These are phyloP conservation scores for Sesbania bispinosa DNA, from an alignment of 306 rosid species.

Conservation along the genomic window DNA sequence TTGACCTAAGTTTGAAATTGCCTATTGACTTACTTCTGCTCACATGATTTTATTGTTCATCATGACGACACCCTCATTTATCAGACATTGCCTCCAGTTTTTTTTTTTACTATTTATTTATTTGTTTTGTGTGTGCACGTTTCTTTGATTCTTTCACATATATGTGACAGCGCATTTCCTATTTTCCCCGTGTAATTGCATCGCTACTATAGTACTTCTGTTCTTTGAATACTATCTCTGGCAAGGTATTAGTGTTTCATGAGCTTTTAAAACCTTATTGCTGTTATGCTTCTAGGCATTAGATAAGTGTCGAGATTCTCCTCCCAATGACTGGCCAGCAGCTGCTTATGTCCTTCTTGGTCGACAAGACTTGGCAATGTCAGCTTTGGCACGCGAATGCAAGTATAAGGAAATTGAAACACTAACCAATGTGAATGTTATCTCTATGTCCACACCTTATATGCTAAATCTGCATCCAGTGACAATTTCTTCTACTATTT, in stretches of 20 bases:
- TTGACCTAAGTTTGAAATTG: background rate
- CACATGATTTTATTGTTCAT: background rate
- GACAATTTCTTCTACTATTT: slow-evolving; percentile 82
- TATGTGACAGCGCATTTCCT: background rate
- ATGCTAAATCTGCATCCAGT: slow-evolving; percentile 95
- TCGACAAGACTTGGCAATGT: slow-evolving; percentile 96
- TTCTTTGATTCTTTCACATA: background rate
- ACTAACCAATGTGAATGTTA: slow-evolving; percentile 79
- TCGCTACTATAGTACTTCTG: background rate
- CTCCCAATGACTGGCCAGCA: slow-evolving; percentile 95
- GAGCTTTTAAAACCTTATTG: slow-evolving; percentile 8
- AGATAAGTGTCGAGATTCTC: slow-evolving; percentile 94
- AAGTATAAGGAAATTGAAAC: slow-evolving; percentile 78
- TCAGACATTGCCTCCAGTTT: slow-evolving; percentile 16
- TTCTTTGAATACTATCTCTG: background rate
- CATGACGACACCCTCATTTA: background rate
- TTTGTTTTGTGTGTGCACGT: too few species aligned
- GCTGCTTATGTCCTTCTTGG: slow-evolving; percentile 97
- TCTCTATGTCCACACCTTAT: slow-evolving; percentile 94
- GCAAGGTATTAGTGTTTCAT: background rate
- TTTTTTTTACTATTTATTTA: too few species aligned
- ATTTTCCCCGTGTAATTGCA: background rate
- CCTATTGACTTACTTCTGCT: background rate
- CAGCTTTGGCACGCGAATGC: slow-evolving; percentile 63
- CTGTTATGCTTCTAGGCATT: slow-evolving; percentile 66